Percentiles rank a stretch among this genome's conserved stretches.
These are phyloP conservation scores for Nakazawaea wickerhamii DNA, from an alignment of 805 yeast genomes.

Conservation along the genomic window DNA sequence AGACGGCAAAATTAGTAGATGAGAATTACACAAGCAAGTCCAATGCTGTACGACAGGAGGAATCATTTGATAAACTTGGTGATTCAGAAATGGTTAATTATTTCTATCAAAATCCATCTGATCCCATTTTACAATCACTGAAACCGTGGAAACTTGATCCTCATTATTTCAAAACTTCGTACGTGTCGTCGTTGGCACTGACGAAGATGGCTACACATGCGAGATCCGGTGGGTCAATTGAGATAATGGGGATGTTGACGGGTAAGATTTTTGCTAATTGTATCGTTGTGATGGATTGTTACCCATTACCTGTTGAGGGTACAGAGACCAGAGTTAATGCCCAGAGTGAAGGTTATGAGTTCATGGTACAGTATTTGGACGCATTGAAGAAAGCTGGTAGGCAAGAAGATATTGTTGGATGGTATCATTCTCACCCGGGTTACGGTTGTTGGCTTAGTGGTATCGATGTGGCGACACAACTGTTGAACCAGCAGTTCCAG, in stretches of 20 bases:
- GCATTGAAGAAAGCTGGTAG: conserved; percentile 31
- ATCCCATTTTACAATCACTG: not conserved
- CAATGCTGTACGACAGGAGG: conserved; percentile 2
- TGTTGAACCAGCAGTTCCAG: conserved; percentile 78
- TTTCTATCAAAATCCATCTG: conserved; percentile 2
- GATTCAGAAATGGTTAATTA: not conserved
- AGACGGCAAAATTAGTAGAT: not conserved
- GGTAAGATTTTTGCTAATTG: conserved; percentile 58
- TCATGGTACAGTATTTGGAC: conserved; percentile 80
- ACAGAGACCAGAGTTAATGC: conserved; percentile 96
- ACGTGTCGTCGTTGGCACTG: conserved; percentile 66
- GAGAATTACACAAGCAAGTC: not conserved
- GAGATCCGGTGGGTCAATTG: conserved; percentile 77
- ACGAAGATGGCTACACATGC: conserved; percentile 79
- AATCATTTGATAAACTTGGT: conserved; percentile 5
- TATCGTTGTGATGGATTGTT: conserved; percentile 73
- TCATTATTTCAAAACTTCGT: conserved; percentile 54
- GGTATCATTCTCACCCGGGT: conserved; percentile 98
- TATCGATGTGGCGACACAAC: conserved; percentile 88
- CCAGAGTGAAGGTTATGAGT: conserved; percentile 88
- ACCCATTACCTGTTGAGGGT: conserved; percentile 89
- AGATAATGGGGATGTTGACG: conserved; percentile 92
- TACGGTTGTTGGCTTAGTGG: conserved; percentile 96
- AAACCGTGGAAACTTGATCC: conserved; percentile 57
- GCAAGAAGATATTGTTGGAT: conserved; percentile 81